Evolutionary conservation across 75 land plant genomes (phyloP).

Genomic region (Pseudotsuga menziesii): DNA sequence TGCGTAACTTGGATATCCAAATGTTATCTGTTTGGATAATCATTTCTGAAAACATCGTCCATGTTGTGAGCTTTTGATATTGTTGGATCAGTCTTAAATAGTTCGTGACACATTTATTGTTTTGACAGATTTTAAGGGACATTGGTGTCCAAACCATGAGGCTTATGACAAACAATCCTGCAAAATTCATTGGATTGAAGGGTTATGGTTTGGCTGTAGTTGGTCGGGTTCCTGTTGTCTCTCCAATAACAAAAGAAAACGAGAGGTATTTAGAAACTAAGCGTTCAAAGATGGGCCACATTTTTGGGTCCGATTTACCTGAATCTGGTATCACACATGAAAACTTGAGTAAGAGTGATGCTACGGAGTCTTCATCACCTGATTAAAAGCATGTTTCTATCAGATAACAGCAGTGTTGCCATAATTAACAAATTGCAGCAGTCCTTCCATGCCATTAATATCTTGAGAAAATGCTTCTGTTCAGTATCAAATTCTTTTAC

Average conservation of each 20-base stretch:
- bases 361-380: too few relatives aligned
- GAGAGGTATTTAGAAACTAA: constrained; percentile 88
- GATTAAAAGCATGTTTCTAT: too few relatives aligned
- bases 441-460: too few relatives aligned
- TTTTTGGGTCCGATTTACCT: constrained; percentile 36
- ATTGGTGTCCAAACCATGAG: constrained; percentile 86
- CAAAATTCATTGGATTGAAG: constrained; percentile 78
- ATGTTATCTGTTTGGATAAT: not conserved
- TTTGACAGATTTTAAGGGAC: constrained; percentile 77
- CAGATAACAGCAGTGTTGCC: too few relatives aligned
- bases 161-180: constrained; percentile 96
- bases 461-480: too few relatives aligned
- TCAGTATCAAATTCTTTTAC: too few relatives aligned
- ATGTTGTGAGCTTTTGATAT: not conserved
- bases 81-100: not conserved
- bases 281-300: constrained; percentile 89
- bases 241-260: constrained; percentile 85
- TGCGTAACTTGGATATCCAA: not conserved
- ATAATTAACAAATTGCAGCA: too few relatives aligned
- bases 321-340: too few relatives aligned
- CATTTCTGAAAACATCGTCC: not conserved
- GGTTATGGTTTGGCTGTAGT: constrained; percentile 88
- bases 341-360: too few relatives aligned
- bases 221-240: constrained; percentile 74
- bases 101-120: not conserved